Evolutionary conservation across 352 stramenopile genomes (phyloP), one percentile per base, ranked within the genome.

Genomic region (Salisapilia sapeloensis): DNA sequence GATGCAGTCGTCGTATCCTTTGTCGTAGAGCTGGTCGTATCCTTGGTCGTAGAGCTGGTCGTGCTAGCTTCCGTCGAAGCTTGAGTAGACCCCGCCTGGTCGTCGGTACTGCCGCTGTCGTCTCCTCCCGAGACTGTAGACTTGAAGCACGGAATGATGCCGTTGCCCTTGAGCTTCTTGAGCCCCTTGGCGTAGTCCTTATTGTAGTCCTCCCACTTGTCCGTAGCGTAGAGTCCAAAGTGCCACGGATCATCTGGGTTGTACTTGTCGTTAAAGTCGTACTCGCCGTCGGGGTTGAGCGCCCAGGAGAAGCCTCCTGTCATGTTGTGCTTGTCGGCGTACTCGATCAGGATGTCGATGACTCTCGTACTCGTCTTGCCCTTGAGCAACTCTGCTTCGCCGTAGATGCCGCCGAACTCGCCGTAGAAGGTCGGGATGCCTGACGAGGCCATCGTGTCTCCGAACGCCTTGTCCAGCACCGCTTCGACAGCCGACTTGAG

Each of bases 321-420:
- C 67, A 87, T 82, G 37, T 60, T 60, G 32, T 60, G 63, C 8
- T 64, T 42, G 2, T 62, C 55, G 0, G 69, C 65, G 42, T 84
- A 83, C 38, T 69, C 28, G 28, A 87, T 78, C 23, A 87, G 42
- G 8, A 75, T 40, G 31, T 87, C 67, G 20, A 87, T 78, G 20
- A 60, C 50, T 15, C 71, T 67, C 26, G 72, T 81, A 13, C 65
- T 83, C 12, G 67, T 83, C 29, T 80, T 65, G 6, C 49, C 53
- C 11, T 34, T 30, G 2, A 80, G 48, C 22, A 59, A 22, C 50
- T 87, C 67, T 0, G 46, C 49, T 2, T 33, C 31, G 17, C 72
- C 72, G 42, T 81, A 84, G 26, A 87, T 83, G n/a, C 72, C 72
- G 33, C 72, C 67, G 42, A 84, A 87, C 34, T 84, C 67, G 13